Evolutionary conservation across 2,329 filamentous ascomycete species (phyloP).

Genomic region (Talaromyces pinophilus): DNA sequence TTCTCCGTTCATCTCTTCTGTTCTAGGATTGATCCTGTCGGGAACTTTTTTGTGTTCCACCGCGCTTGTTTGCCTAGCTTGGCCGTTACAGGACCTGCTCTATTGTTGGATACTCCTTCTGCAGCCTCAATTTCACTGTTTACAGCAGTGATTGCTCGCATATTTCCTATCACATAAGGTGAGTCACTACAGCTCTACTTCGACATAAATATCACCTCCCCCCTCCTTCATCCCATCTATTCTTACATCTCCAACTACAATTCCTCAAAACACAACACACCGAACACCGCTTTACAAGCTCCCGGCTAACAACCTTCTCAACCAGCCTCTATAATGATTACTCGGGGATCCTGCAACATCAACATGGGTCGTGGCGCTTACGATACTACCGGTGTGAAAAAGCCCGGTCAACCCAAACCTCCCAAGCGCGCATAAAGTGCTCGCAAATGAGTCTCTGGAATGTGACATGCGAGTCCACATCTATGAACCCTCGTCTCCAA

Average conservation of each 20-base stretch:
- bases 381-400: slow-evolving; percentile 55
- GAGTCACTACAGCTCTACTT: not conserved
- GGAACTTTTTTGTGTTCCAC: slow-evolving; percentile 19
- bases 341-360: slow-evolving; percentile 43
- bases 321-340: slow-evolving; percentile 44
- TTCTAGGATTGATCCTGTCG: slow-evolving; percentile 15
- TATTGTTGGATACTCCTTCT: slow-evolving; percentile 9
- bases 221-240: not conserved
- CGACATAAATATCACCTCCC: slow-evolving; percentile 16
- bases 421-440: slow-evolving; percentile 34
- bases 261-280: not conserved
- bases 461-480: not conserved
- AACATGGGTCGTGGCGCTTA: slow-evolving; percentile 56
- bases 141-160: slow-evolving; percentile 7
- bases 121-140: not conserved
- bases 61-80: slow-evolving; percentile 18
- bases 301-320: slow-evolving; percentile 10
- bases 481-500: not conserved
- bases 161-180: slow-evolving; percentile 21
- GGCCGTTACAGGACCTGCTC: not conserved
- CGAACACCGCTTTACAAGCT: not conserved
- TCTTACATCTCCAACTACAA: not conserved
- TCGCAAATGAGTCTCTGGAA: not conserved
- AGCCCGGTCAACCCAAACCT: slow-evolving; percentile 48
- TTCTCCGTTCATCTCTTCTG: slow-evolving; percentile 28